Base-by-base conservation (phyloP, 257 asterid genomes). In the Anisodus tanguticus region DNA sequence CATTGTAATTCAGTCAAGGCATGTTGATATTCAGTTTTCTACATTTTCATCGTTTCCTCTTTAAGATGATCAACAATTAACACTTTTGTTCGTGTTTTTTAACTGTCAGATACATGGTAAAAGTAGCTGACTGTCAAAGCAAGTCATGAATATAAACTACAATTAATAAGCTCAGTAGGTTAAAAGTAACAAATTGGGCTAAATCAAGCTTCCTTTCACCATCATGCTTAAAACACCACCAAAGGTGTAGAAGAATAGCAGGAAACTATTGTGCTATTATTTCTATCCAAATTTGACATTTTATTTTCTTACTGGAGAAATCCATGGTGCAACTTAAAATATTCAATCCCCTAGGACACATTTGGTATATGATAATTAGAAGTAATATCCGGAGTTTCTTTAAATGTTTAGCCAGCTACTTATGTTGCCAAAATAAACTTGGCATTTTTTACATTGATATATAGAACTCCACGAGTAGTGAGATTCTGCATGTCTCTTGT, bases 31-130 rank as follows among this genome's bases (percentile, higher is more conserved):
- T 77, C 49, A 53, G 8, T 53, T 77, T 31, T 77, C 64, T 47
- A 76, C 82, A 53, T 53, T 51, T 77, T 26, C 26, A 26, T 77
- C n/a, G 3, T 26, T 51, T 76, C 81, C 64, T 76, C 64, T 76
- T 22, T 26, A 51, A 76, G 64, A 13, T 76, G 64, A 77, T 77
- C 64, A 26, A 26, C 13, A 47, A 31, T 17, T 26, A 6, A 26
- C 81, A 26, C 45, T 53, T 53, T 13, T 77, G 49, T 55, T 22
- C 53, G 16, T 22, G 47, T 76, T 76, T 11, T 51, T 51, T 26
- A 51, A 53, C 81, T 4, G 13, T 76, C 81, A 76, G 13, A 71
- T 70, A 51, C 79, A 70, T 70, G 57, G 55, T 70, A 70, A 11
- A 70, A 70, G 45, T 43, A 43, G 57, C 22, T 70, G 16, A 43